Percentiles rank a stretch among this genome's conserved stretches.
These are phyloP conservation scores for Naganishia vaughanmartiniae DNA, from an alignment of 768 basidiomycete genomes.

Conservation along the genomic window DNA sequence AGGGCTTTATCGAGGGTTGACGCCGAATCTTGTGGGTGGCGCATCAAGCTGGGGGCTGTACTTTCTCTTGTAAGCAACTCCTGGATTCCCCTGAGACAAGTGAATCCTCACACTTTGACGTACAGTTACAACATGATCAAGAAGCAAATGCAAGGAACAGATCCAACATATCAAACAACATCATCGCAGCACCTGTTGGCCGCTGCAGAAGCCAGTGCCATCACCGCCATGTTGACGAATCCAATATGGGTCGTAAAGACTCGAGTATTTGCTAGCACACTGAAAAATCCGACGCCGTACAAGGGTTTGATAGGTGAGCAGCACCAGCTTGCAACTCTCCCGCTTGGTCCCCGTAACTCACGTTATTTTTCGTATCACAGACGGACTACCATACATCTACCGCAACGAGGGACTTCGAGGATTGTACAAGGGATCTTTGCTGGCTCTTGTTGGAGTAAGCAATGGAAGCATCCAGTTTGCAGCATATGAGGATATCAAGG, in stretches of 20 bases:
- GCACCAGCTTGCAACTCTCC: background rate
- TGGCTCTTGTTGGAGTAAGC: conserved; percentile 87
- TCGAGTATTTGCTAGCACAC: conserved; percentile 83
- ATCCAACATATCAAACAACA: conserved; percentile 66
- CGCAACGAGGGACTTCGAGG: conserved; percentile 72
- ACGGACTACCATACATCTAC: conserved; percentile 71
- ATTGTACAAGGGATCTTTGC: conserved; percentile 78
- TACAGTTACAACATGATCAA: conserved; percentile 90
- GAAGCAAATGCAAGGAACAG: conserved; percentile 64
- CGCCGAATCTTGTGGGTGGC: conserved; percentile 88
- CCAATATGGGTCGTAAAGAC: conserved; percentile 98
- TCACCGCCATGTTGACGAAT: conserved; percentile 90
- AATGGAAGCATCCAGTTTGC: conserved; percentile 96
- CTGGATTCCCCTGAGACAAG: too few relatives aligned
- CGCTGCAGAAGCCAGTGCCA: conserved; percentile 95
- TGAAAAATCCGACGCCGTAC: conserved; percentile 47
- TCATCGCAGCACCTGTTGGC: conserved; percentile 78
- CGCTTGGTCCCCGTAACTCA: background rate
- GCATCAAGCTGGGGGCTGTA: conserved; percentile 97
- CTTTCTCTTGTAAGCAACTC: conserved; percentile 80
- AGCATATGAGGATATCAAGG: conserved; percentile 92
- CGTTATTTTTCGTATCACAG: conserved; percentile 48
- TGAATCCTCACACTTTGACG: background rate
- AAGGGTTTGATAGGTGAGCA: conserved; percentile 11
- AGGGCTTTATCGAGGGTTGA: conserved; percentile 85